Base-by-base conservation (phyloP, 495 filamentous ascomycete genomes). In the Neurospora pannonica region DNA sequence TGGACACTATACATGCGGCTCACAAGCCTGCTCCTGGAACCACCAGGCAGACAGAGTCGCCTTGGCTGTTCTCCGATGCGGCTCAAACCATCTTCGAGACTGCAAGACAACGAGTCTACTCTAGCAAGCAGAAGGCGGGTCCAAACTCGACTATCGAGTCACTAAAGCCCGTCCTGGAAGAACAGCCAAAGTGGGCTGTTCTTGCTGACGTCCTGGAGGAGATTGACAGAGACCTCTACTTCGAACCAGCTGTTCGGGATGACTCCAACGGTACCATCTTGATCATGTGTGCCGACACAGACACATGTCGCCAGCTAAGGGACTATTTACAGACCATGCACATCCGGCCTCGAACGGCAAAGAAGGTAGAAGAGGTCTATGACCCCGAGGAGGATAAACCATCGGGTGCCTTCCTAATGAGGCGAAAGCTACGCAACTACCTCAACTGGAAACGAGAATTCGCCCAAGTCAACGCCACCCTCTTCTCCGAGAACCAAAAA, bases 31-130 rank as follows among this genome's bases (percentile, higher is more conserved):
- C 93, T 28, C 93, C 95, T 62, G 95, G 95, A 0, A 92, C 93
- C 7, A 97, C 91, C 28, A 90, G 90, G 73, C 92, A 97, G 79
- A 94, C 90, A 38, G 94, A 97, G 76, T 95, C 95, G 3, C 96
- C 96, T 1, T 99, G 96, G 96, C 87, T 98, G 11, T 98, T 98
- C 78, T 88, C 98, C 17, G 96, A 98, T 82, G 94, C 95, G 31
- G 96, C 96, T 5, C 92, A 98, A 82, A 94, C 92, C 40, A 93
- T 99, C 4, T 98, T 99, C 74, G 92, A 92, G 70, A 94, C 94
- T 13, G 94, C 96, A 0, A 97, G 94, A 79, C 88, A 91, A 31
- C 87, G 96, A 73, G 95, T 97, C n/a, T 99, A 97, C 78, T 87
- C 91, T 40, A 84, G 80, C 42, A 85, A 76, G 48, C 78, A 82